These are phyloP conservation scores for Aristolochia contorta DNA, from an alignment of 164 flowering plant species.

Conservation along the genomic window DNA sequence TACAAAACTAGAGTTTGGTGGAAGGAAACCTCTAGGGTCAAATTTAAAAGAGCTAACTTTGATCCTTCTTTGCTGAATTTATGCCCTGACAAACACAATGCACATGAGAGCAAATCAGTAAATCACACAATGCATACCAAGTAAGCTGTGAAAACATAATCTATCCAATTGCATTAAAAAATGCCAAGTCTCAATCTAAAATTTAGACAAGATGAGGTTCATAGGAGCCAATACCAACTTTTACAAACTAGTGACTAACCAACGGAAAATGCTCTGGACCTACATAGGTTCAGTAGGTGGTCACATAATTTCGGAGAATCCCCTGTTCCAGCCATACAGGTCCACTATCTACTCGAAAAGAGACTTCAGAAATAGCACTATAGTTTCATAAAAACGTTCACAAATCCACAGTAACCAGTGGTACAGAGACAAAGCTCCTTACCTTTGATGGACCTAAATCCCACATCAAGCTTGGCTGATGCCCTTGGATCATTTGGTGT, in stretches of 20 bases:
- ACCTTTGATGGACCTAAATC: constrained; percentile 57
- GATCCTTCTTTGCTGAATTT: constrained; percentile 4
- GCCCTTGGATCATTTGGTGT: constrained; percentile 58
- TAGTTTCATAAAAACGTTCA: not conserved
- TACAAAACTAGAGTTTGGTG: not conserved
- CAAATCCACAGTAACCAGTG: not conserved
- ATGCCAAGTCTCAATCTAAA: not conserved
- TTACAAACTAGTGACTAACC: not conserved
- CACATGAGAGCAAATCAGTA: not conserved
- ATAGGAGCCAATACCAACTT: not conserved
- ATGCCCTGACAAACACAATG: not conserved
- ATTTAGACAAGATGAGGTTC: not conserved
- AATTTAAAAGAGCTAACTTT: constrained; percentile 2
- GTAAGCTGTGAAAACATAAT: not conserved
- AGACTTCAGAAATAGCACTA: not conserved
- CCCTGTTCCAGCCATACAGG: not conserved
- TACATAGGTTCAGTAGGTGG: not conserved
- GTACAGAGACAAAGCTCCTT: not conserved
- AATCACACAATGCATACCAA: not conserved
- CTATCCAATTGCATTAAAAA: not conserved
- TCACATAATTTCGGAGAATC: not conserved
- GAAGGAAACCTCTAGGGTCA: not conserved
- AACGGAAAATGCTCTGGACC: not conserved
- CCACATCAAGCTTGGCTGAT: constrained; percentile 39
- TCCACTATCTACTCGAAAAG: not conserved